Evolutionary conservation across 257 asterid genomes (phyloP).

Genomic region (Ophiorrhiza pumila): DNA sequence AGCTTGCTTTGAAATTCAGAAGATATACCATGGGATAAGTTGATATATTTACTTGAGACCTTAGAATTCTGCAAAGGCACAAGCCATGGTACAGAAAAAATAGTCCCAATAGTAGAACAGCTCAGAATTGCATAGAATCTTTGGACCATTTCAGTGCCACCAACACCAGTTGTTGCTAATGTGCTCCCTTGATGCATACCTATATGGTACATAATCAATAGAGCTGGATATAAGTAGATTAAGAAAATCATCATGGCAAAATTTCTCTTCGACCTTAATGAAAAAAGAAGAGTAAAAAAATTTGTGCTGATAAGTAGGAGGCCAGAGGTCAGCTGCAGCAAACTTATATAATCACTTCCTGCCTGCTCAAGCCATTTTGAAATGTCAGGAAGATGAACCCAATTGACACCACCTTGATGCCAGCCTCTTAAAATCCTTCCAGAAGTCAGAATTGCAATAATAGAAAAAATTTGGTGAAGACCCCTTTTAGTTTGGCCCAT

Average conservation of each 20-base stretch:
- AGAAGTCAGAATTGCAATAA: slow-evolving; percentile 46
- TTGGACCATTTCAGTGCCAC: slow-evolving; percentile 54
- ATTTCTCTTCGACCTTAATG: slow-evolving; percentile 30
- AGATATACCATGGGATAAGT: neutral
- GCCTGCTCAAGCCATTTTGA: slow-evolving; percentile 67
- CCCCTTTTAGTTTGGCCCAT: slow-evolving; percentile 16
- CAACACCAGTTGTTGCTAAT: slow-evolving; percentile 33
- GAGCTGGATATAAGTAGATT: slow-evolving; percentile 47
- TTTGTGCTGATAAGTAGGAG: slow-evolving; percentile 42
- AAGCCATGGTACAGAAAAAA: slow-evolving; percentile 62
- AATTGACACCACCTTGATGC: slow-evolving; percentile 99
- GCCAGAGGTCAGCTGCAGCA: slow-evolving; percentile 53
- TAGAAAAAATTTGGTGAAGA: slow-evolving; percentile 26
- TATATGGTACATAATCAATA: slow-evolving; percentile 49
- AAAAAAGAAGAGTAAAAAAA: slow-evolving; percentile 32
- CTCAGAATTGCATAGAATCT: slow-evolving; percentile 52
- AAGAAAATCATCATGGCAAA: slow-evolving; percentile 30
- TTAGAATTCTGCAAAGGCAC: slow-evolving; percentile 37
- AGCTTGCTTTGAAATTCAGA: slow-evolving; percentile 9
- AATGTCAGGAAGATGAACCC: slow-evolving; percentile 81
- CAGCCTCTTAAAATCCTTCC: slow-evolving; percentile 89
- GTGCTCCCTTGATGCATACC: slow-evolving; percentile 37
- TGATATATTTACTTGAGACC: neutral
- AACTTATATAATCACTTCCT: slow-evolving; percentile 42
- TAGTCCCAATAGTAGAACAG: slow-evolving; percentile 40